Percentiles rank a stretch among this genome's conserved stretches.
phyloP scores from a whole-genome alignment of 495 filamentous ascomycete species.

The Neurospora discreta region DNA sequence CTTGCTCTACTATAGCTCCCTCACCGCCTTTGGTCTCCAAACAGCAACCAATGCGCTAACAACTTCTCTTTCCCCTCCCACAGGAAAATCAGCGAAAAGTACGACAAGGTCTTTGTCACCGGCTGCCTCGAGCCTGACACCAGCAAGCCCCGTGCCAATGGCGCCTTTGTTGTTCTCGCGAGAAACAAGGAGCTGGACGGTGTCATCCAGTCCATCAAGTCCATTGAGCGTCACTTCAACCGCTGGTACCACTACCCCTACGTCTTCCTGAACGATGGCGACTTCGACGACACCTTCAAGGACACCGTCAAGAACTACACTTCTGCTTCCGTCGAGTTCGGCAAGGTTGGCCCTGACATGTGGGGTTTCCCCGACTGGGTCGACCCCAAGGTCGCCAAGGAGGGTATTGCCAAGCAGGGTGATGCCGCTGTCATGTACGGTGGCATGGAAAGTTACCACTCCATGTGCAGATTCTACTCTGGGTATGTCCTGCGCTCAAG shows the following conservation, averaged over 20 bases:
- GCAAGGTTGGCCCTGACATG: slow-evolving; percentile 79
- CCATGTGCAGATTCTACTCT: slow-evolving; percentile 98
- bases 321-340: slow-evolving; percentile 76
- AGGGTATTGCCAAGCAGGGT: slow-evolving; percentile 90
- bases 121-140: slow-evolving; percentile 70
- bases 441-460: slow-evolving; percentile 97
- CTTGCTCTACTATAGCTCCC: neutral
- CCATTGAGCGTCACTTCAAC: slow-evolving; percentile 98
- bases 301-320: slow-evolving; percentile 84
- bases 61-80: neutral
- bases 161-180: slow-evolving; percentile 90
- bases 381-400: slow-evolving; percentile 82
- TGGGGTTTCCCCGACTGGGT: slow-evolving; percentile 99
- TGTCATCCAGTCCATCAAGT: slow-evolving; percentile 92
- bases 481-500: slow-evolving; percentile 45
- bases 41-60: slow-evolving; percentile 1
- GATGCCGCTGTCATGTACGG: slow-evolving; percentile 99
- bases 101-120: slow-evolving; percentile 91
- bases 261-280: slow-evolving; percentile 96
- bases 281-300: slow-evolving; percentile 90
- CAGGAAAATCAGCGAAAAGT: slow-evolving; percentile 93
- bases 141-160: slow-evolving; percentile 65
- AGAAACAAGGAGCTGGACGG: slow-evolving; percentile 95
- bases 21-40: neutral
- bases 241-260: slow-evolving; percentile 98